Evolutionary conservation across 805 yeast genomes (phyloP), one percentile per base, ranked within the genome.

Genomic region (Metschnikowia kunwiensis): DNA sequence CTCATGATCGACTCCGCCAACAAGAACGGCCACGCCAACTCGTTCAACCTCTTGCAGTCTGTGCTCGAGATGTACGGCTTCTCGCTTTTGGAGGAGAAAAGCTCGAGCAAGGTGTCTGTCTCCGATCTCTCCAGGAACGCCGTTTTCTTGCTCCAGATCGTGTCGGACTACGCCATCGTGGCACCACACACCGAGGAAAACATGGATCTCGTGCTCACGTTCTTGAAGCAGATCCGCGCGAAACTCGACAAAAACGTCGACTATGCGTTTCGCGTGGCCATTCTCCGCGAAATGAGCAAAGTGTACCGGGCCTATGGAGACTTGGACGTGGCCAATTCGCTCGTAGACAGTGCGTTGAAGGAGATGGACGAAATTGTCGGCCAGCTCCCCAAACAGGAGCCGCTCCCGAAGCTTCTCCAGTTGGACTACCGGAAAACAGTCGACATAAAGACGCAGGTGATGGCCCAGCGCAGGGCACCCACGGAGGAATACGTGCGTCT

Each of bases 31-130:
- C 25, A 43, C 57, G 20, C 58, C 56, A 72, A 49, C 43, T 25
- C 63, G 41, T 39, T 44, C 56, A 44, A 47, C 40, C 63, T 66
- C 22, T 42, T 46, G 20, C 53, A 53, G 27, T 49, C 60, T 5
- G 55, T 65, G 7, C 53, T 64, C 26, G 63, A 64, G 19, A 47
- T 58, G 42, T 51, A 61, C 42, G 63, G 65, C 1, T 49, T 63
- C 16, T 35, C 51, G 2, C 14, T 51, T 12, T 20, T 37, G 12
- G 38, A 27, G 3, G 29, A 26, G 11, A 20, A 34, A 8, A 31
- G 36, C 13, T 28, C 36, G 7, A 32, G 27, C 16, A 36, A 34
- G 8, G 34, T 40, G 10, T 18, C 42, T 17, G 28, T 24, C 9
- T 21, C 34, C 1, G 47, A 52, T 7, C 32, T 54, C 13, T 28